These are phyloP conservation scores for Tylopilus rubrobrunneus DNA, from an alignment of 768 basidiomycete genomes.

Conservation along the genomic window DNA sequence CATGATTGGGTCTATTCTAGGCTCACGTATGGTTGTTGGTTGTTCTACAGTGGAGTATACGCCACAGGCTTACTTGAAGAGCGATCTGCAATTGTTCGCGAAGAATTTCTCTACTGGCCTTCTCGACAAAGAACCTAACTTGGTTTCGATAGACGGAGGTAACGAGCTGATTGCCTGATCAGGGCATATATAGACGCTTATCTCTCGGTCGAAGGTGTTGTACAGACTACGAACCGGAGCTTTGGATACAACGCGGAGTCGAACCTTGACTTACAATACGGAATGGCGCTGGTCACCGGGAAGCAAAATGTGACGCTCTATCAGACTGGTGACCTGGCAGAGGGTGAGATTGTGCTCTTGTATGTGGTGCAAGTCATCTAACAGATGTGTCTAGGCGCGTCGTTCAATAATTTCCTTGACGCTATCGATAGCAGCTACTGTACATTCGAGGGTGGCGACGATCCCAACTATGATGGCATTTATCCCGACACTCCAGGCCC, in stretches of 20 bases:
- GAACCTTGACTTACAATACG: slow-evolving; percentile 31
- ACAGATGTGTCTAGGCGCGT: slow-evolving; percentile 21
- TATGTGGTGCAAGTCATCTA: not conserved
- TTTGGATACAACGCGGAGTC: slow-evolving; percentile 28
- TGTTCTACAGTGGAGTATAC: slow-evolving; percentile 30
- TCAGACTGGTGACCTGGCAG: slow-evolving; percentile 28
- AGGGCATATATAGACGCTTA: not conserved
- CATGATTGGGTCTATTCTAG: too few species aligned
- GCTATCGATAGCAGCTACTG: slow-evolving; percentile 37
- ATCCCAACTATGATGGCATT: slow-evolving; percentile 22
- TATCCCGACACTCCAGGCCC: slow-evolving; percentile 23
- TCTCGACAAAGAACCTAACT: slow-evolving; percentile 22
- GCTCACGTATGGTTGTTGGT: not conserved
- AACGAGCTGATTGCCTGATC: not conserved
- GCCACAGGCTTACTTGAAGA: slow-evolving; percentile 28
- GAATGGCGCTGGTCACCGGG: slow-evolving; percentile 30
- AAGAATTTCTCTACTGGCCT: slow-evolving; percentile 16
- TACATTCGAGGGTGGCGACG: slow-evolving; percentile 35
- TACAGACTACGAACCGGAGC: slow-evolving; percentile 18
- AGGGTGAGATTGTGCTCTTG: slow-evolving; percentile 14
- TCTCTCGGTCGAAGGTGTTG: slow-evolving; percentile 16
- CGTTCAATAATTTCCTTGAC: slow-evolving; percentile 37
- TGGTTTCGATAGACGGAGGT: slow-evolving; percentile 38
- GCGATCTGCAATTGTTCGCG: slow-evolving; percentile 34
- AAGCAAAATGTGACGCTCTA: slow-evolving; percentile 30